Conservation (phyloP, 306 rosid genomes). For the Dryas drummondii region DNA sequence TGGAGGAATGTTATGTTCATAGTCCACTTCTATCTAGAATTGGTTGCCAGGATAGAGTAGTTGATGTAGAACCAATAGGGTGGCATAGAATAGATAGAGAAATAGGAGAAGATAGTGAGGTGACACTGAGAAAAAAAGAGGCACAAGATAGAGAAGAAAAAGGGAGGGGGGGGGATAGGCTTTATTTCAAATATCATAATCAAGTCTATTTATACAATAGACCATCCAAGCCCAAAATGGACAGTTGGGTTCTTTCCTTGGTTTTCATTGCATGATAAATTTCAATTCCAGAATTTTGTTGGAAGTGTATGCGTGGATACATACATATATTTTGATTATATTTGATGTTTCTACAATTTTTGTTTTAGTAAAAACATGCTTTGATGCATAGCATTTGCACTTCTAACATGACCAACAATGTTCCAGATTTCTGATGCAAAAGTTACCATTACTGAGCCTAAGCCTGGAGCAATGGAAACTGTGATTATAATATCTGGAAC, state of each 20-base stretch:
- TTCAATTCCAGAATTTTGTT: neutral
- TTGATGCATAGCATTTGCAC: constrained; percentile 11
- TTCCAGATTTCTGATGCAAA: constrained; percentile 94
- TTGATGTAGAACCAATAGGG: neutral
- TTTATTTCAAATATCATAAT: neutral
- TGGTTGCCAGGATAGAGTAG: neutral
- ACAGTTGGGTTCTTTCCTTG: neutral
- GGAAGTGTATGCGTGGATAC: neutral
- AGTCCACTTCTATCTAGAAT: neutral
- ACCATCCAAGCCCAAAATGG: neutral
- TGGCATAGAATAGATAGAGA: neutral
- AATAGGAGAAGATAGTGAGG: neutral
- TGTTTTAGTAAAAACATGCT: neutral
- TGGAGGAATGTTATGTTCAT: neutral
- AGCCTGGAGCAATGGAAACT: constrained; percentile 89
- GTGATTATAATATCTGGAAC: constrained; percentile 85
- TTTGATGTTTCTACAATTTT: neutral
- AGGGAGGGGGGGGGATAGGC: too few species aligned
- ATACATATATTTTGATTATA: neutral
- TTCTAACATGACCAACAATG: constrained; percentile 27
- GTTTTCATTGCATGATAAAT: constrained; percentile 4
- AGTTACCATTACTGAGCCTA: constrained; percentile 75
- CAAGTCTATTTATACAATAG: neutral
- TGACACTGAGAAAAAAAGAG: neutral
- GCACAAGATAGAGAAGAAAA: neutral